A percentile compares a stretch with the other conserved stretches of the same genome.
phyloP scores from a whole-genome alignment of 768 basidiomycete genomes.

The Boletellus ananas region DNA sequence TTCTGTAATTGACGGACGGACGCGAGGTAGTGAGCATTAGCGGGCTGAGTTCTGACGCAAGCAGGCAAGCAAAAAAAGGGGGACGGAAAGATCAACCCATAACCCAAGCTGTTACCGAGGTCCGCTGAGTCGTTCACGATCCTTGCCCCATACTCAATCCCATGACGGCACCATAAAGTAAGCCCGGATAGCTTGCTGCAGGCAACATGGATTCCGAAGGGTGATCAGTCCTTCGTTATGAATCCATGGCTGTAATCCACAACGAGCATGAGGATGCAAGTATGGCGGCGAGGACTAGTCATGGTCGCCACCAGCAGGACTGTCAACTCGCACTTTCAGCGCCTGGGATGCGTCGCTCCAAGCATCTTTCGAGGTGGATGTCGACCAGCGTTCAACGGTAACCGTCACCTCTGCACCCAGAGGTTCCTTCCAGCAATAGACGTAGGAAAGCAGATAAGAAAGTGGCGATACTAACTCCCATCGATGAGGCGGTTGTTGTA shows the following conservation, averaged over 20 bases:
- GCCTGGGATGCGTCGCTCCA: constrained; percentile 24
- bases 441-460: constrained; percentile 36
- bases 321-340: constrained; percentile 30
- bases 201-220: constrained; percentile 24
- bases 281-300: constrained; percentile 30
- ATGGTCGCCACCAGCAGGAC: constrained; percentile 26
- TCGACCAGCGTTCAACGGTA: constrained; percentile 23
- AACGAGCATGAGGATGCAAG: constrained; percentile 11
- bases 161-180: constrained; percentile 30
- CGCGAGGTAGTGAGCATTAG: constrained; percentile 35
- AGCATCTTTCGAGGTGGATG: constrained; percentile 18
- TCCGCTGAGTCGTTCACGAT: constrained; percentile 25
- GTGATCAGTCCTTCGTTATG: constrained; percentile 26
- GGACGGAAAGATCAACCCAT: constrained; percentile 38
- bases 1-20: constrained; percentile 53
- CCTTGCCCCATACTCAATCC: constrained; percentile 32
- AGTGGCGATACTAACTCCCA: constrained; percentile 94
- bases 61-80: constrained; percentile 40
- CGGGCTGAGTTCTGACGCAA: constrained; percentile 33
- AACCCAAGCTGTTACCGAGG: constrained; percentile 24
- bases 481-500: constrained; percentile 99
- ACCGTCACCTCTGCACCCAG: constrained; percentile 17
- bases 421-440: constrained; percentile 20
- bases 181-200: constrained; percentile 22
- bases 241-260: constrained; percentile 27